A percentile compares a stretch with the other conserved stretches of the same genome.
Conservation (phyloP, 768 basidiomycete genomes). For the Podaxis sp. region DNA sequence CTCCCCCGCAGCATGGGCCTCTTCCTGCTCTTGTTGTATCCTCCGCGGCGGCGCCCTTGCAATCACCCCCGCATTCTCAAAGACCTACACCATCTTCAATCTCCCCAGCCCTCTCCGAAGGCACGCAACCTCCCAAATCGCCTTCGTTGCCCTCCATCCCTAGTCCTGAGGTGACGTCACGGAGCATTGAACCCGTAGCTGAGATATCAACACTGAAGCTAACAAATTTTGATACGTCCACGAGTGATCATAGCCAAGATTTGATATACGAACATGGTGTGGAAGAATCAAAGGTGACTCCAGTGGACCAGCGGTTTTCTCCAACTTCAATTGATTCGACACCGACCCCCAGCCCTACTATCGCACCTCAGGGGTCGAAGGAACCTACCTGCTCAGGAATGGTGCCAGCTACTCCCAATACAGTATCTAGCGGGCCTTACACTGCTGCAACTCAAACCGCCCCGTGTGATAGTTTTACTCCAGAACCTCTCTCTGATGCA, state of each 20-base stretch:
- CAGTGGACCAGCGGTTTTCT: not conserved
- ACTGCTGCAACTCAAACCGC: not conserved
- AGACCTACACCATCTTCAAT: not conserved
- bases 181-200: not conserved
- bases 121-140: not conserved
- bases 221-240: not conserved
- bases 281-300: not conserved
- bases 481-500: not conserved
- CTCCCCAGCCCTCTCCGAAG: not conserved
- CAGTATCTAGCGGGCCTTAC: not conserved
- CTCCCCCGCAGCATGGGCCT: not conserved
- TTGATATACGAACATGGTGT: not conserved
- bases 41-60: not conserved
- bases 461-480: not conserved
- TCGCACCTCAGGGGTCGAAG: not conserved
- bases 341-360: conserved; percentile 5
- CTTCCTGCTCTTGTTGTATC: not conserved
- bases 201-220: not conserved
- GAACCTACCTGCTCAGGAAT: not conserved
- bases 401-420: not conserved
- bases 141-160: not conserved
- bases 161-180: not conserved
- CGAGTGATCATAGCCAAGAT: not conserved
- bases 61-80: not conserved
- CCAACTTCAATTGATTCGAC: conserved; percentile 13